Evolutionary conservation across 495 filamentous ascomycete genomes (phyloP).

Genomic region (Aspergillus conjunctus): DNA sequence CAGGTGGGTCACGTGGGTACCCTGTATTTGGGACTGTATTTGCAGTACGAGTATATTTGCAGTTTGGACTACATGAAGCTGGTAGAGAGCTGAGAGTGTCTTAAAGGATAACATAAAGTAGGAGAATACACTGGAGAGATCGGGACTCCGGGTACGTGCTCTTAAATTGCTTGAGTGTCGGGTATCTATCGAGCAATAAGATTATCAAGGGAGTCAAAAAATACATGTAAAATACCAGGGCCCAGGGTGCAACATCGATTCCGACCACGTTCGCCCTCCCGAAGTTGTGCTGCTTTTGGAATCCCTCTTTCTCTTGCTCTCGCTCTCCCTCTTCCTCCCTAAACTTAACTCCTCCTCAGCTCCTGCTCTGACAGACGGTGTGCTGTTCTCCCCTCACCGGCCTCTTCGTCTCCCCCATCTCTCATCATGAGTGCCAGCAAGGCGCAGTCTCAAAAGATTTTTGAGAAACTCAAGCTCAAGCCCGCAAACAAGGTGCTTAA

Average conservation of each 20-base stretch:
- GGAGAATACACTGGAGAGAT: neutral
- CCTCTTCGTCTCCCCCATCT: neutral
- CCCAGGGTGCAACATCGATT: constrained; percentile 16
- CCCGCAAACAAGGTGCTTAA: constrained; percentile 84
- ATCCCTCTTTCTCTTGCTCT: constrained; percentile 25
- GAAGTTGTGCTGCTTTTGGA: constrained; percentile 23
- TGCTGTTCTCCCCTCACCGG: constrained; percentile 7
- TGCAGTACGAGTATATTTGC: constrained; percentile 18
- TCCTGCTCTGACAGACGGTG: constrained; percentile 7
- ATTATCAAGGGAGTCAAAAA: constrained; percentile 17
- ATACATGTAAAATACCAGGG: constrained; percentile 10
- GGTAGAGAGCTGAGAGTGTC: neutral
- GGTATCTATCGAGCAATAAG: neutral
- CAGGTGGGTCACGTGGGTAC: constrained; percentile 27
- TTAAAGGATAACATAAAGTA: neutral
- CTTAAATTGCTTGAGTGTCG: neutral
- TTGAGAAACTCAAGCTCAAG: constrained; percentile 94
- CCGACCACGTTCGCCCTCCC: constrained; percentile 40
- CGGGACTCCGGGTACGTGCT: too few species aligned
- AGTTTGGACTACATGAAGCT: neutral
- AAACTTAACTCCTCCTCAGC: neutral
- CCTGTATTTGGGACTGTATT: constrained; percentile 10
- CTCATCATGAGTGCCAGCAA: constrained; percentile 83
- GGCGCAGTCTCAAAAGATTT: constrained; percentile 93
- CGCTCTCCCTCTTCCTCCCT: neutral